These are phyloP conservation scores for Backusella morwellensis DNA, from an alignment of 192 early-diverging fungal genomes.

Conservation along the genomic window DNA sequence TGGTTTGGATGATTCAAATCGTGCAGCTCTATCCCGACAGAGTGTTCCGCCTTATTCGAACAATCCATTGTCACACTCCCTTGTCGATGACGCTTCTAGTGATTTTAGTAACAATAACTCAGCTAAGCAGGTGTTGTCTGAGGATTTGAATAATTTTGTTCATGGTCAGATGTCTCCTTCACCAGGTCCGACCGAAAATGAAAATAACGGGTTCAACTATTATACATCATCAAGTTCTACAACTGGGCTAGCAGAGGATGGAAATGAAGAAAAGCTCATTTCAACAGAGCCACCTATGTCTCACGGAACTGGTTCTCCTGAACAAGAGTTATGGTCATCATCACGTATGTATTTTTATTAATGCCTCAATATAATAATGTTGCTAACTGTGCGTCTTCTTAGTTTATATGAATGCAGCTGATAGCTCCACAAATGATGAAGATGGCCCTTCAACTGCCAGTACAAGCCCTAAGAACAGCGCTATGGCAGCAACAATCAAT, in stretches of 20 bases:
- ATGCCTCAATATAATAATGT: not conserved
- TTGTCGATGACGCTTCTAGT: not conserved
- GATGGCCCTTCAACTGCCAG: not conserved
- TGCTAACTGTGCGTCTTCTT: not conserved
- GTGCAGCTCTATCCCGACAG: not conserved
- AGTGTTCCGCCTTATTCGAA: constrained; percentile 7
- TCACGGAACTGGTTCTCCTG: not conserved
- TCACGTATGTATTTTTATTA: not conserved
- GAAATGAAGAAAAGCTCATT: not conserved
- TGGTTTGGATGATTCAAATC: not conserved
- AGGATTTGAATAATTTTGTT: not conserved
- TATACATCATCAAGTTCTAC: not conserved
- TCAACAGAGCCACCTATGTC: not conserved
- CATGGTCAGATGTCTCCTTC: constrained; percentile 3
- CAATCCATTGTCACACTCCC: not conserved
- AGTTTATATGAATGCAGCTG: not conserved
- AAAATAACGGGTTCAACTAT: not conserved
- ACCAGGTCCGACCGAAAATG: not conserved
- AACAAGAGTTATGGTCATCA: not conserved
- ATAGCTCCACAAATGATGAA: not conserved
- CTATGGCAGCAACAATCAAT: not conserved
- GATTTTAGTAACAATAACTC: not conserved
- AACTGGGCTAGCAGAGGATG: not conserved
- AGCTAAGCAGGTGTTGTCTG: not conserved
- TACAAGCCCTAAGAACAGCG: not conserved